Percentiles rank a stretch among this genome's conserved stretches.
These are phyloP conservation scores for carrot (Daucus carota) DNA, from an alignment of 129 eudicot species.

Conservation along the genomic window DH1_v3.0 NC_030383.2:48055501-48056000, in stretches of 20 bases:
- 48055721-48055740: conserved; percentile 67
- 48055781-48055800: neutral
- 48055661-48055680: conserved; percentile 90
- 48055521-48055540: conserved; percentile 49
- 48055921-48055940: conserved; percentile 88
- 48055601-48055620: conserved; percentile 67
- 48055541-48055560: conserved; percentile 77
- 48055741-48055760: conserved; percentile 59
- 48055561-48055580: conserved; percentile 64
- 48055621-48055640: conserved; percentile 99
- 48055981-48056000: conserved; percentile 81
- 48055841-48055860: neutral
- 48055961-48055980: conserved; percentile 95
- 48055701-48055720: conserved; percentile 67
- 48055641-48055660: conserved; percentile 98
- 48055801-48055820: neutral
- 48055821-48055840: neutral
- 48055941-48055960: conserved; percentile 95
- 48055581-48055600: conserved; percentile 36
- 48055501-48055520: neutral
- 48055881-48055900: conserved; percentile 71
- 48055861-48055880: conserved; percentile 94
- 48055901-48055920: conserved; percentile 84
- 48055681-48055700: conserved; percentile 74
- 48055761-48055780: neutral